A percentile compares a stretch with the other conserved stretches of the same genome.
phyloP scores from a whole-genome alignment of 2,329 filamentous ascomycete species.

The Cyphellophora europaea region DNA sequence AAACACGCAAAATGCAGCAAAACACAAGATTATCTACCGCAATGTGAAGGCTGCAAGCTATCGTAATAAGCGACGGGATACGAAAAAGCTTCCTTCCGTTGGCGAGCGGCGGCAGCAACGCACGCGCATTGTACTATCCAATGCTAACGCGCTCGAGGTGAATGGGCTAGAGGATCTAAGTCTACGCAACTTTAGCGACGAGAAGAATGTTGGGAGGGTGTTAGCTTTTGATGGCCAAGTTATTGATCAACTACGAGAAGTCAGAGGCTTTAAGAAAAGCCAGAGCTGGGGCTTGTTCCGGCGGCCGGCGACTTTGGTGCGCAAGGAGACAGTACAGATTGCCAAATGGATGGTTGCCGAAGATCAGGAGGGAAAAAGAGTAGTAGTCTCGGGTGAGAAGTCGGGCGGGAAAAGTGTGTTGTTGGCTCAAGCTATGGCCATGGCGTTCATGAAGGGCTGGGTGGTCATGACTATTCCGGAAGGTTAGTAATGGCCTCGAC shows the following conservation, averaged over 20 bases:
- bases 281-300: slow-evolving; percentile 86
- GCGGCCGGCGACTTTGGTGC: slow-evolving; percentile 67
- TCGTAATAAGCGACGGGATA: not conserved
- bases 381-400: slow-evolving; percentile 60
- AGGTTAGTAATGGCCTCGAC: slow-evolving; percentile 45
- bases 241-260: slow-evolving; percentile 71
- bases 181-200: slow-evolving; percentile 44
- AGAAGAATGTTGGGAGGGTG: slow-evolving; percentile 54
- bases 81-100: slow-evolving; percentile 49
- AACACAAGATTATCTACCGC: not conserved
- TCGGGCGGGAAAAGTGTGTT: slow-evolving; percentile 80
- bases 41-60: not conserved
- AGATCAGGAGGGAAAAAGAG: slow-evolving; percentile 33
- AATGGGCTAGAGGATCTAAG: slow-evolving; percentile 55
- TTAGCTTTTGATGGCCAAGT: slow-evolving; percentile 55
- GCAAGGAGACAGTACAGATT: slow-evolving; percentile 67
- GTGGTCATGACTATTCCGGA: slow-evolving; percentile 84
- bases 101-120: slow-evolving; percentile 82
- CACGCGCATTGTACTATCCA: slow-evolving; percentile 85
- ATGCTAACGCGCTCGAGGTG: slow-evolving; percentile 82
- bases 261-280: slow-evolving; percentile 81
- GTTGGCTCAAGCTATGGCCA: slow-evolving; percentile 71
- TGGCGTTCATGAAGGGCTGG: slow-evolving; percentile 76
- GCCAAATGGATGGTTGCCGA: slow-evolving; percentile 35
- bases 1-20: too few relatives aligned